Percentiles rank a stretch among this genome's conserved stretches.
Conservation (phyloP, 345 rosid species). For the Citrus inodora region DNA sequence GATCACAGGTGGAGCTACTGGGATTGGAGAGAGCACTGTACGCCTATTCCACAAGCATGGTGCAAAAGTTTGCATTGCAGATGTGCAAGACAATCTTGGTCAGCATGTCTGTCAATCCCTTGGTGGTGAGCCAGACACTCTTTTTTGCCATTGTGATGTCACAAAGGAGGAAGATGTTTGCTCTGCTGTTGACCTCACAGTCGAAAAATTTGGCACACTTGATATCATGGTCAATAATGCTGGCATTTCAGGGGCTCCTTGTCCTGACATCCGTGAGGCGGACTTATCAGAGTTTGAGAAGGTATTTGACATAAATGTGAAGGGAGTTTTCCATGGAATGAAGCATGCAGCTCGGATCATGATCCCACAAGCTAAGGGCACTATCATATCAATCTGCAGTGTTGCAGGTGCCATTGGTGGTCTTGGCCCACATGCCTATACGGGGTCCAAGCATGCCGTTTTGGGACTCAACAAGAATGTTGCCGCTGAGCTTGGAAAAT, state of each 20-base stretch:
- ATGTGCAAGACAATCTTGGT: slow-evolving; percentile 64
- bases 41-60: slow-evolving; percentile 77
- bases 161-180: slow-evolving; percentile 57
- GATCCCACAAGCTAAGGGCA: slow-evolving; percentile 65
- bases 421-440: slow-evolving; percentile 77
- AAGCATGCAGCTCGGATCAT: slow-evolving; percentile 85
- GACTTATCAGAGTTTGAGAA: slow-evolving; percentile 50
- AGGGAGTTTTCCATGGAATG: slow-evolving; percentile 82
- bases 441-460: slow-evolving; percentile 84
- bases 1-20: slow-evolving; percentile 83
- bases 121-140: slow-evolving; percentile 30
- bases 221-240: slow-evolving; percentile 88
- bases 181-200: slow-evolving; percentile 58
- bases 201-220: slow-evolving; percentile 54
- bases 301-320: slow-evolving; percentile 74
- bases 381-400: slow-evolving; percentile 61
- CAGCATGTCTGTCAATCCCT: slow-evolving; percentile 45
- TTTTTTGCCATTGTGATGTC: slow-evolving; percentile 73
- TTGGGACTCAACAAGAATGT: slow-evolving; percentile 71
- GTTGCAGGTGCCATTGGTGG: slow-evolving; percentile 58
- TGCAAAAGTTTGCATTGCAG: slow-evolving; percentile 68
- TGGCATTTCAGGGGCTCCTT: slow-evolving; percentile 59
- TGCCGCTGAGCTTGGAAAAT: slow-evolving; percentile 86
- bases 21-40: slow-evolving; percentile 85
- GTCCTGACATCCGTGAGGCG: slow-evolving; percentile 57